These are phyloP conservation scores for Verruconis gallopava DNA, from an alignment of 2,329 filamentous ascomycete genomes.

Conservation along the genomic window DNA sequence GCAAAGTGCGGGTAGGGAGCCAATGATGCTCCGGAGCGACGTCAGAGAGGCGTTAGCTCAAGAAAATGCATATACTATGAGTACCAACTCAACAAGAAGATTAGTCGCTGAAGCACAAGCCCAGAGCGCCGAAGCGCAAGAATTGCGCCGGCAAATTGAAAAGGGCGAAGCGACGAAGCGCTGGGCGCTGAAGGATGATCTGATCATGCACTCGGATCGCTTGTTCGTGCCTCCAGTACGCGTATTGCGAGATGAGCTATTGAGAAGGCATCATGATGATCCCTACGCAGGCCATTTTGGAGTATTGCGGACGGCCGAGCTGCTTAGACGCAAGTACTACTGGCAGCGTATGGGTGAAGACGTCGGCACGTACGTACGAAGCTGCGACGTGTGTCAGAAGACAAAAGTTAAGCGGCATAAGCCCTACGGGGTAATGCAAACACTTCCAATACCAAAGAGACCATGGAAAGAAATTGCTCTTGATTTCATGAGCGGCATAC, in stretches of 20 bases:
- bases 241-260: neutral
- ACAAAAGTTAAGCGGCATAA: conserved; percentile 2
- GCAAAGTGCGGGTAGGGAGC: too few relatives aligned
- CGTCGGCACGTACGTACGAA: conserved; percentile 14
- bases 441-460: conserved; percentile 7
- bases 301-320: neutral
- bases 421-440: conserved; percentile 9
- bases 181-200: neutral
- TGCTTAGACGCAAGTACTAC: conserved; percentile 5
- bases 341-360: conserved; percentile 14
- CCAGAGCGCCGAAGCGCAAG: neutral
- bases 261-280: conserved; percentile 3
- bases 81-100: neutral
- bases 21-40: too few relatives aligned
- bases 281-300: conserved; percentile 6
- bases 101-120: conserved; percentile 1
- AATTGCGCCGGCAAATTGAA: neutral
- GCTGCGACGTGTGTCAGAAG: conserved; percentile 9
- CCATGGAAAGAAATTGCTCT: conserved; percentile 11
- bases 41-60: too few relatives aligned
- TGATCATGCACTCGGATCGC: neutral
- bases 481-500: conserved; percentile 13
- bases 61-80: too few relatives aligned
- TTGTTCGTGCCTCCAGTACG: neutral
- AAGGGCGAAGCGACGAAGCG: neutral